Base-by-base conservation (phyloP, 2,329 filamentous ascomycete species). In the Botrytis hyacinthi region DNA sequence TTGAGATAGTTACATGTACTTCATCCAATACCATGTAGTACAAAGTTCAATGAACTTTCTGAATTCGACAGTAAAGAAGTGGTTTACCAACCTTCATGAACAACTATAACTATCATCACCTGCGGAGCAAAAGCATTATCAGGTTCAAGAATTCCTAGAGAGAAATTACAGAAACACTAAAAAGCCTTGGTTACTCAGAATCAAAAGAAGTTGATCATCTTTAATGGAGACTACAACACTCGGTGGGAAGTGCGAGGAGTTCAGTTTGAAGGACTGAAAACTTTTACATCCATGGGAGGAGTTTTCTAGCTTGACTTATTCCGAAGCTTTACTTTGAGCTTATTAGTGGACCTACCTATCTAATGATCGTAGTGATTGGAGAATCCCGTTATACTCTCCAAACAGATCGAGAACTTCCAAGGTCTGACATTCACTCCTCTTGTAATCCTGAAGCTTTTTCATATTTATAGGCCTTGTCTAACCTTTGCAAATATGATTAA, bases 61-160 rank as follows among this genome's bases (percentile, higher is more conserved):
- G 14, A 18, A 16, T 7, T 18, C n/a, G 51, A 29, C 1, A 29
- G n/a, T 29, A 29, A 54, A 18, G 6, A 3, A 29, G 10, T 16
- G 6, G 10, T n/a, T 14, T 51, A 26, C 14, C 26, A 51, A 16
- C 26, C 14, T n/a, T n/a, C 14, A 14, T 51, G 2, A n/a, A n/a
- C 12, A n/a, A 7, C 1, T 16, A 7, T 0, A 16, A 2, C 0
- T n/a, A 18, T 6, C 7, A 29, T 18, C 16, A n/a, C 14, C n/a
- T 29, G 8, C 2, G 6, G 6, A 9, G 7, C n/a, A 14, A 29
- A 1, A 54, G 14, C 3, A 54, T 6, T 0, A 16, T 3, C 16
- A 4, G n/a, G 1, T 8, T 29, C 7, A 29, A 16, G n/a, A 54
- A 2, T n/a, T 54, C 8, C 3, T 5, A n/a, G 5, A 29, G 7